These are phyloP conservation scores for Phytophthora constricta DNA, from an alignment of 352 stramenopile species.

Conservation along the genomic window DNA sequence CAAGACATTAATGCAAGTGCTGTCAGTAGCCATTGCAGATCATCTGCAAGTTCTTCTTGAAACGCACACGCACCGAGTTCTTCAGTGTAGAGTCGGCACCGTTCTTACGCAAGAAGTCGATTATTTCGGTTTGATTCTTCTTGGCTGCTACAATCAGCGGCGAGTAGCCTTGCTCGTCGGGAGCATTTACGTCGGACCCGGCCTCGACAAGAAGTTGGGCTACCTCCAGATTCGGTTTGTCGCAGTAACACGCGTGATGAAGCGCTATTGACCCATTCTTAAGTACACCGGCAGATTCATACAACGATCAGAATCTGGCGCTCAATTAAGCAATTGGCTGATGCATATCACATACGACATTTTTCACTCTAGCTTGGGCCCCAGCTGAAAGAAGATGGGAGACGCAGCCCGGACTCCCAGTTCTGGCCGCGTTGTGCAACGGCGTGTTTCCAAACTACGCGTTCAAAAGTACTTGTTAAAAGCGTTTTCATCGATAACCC, in stretches of 20 bases:
- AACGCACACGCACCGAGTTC: slow-evolving; percentile 41
- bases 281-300: neutral
- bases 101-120: slow-evolving; percentile 56
- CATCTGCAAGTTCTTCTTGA: neutral
- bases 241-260: slow-evolving; percentile 84
- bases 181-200: slow-evolving; percentile 66
- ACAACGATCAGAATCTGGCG: neutral
- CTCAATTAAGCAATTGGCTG: neutral
- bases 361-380: slow-evolving; percentile 51
- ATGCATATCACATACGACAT: slow-evolving; percentile 67
- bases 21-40: neutral
- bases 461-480: no score
- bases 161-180: slow-evolving; percentile 67
- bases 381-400: slow-evolving; percentile 55
- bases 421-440: slow-evolving; percentile 73
- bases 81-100: slow-evolving; percentile 58
- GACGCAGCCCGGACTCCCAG: slow-evolving; percentile 57
- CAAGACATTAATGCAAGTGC: slow-evolving; percentile 1
- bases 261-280: slow-evolving; percentile 77
- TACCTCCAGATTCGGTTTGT: slow-evolving; percentile 57
- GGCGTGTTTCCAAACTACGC: slow-evolving; percentile 81
- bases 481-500: no score
- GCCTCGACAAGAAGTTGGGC: slow-evolving; percentile 62
- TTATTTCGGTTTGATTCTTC: slow-evolving; percentile 72
- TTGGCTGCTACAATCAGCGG: slow-evolving; percentile 77